Conservation (phyloP, 345 rosid genomes). For the Eucalyptus tenuipes region DNA sequence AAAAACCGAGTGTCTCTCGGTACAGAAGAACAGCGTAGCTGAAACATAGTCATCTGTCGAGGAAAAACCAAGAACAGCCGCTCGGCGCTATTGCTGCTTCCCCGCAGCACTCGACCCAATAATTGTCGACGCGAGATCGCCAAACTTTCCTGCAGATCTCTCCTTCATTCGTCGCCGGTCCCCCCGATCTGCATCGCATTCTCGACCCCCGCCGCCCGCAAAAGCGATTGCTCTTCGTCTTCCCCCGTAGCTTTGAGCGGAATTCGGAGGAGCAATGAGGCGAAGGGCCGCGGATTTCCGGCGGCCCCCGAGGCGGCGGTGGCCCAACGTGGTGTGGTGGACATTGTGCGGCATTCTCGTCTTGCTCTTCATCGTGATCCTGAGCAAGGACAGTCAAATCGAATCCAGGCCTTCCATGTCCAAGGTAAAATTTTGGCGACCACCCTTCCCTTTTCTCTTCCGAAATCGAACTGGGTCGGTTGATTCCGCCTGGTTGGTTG, state of each 20-base stretch:
- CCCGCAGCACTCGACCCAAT: neutral
- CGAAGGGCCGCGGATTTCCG: constrained; percentile 57
- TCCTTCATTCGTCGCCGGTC: neutral
- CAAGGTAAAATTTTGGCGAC: constrained; percentile 20
- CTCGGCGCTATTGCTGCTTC: neutral
- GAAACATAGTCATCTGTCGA: neutral
- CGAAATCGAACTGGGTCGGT: neutral
- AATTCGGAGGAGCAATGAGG: constrained; percentile 26
- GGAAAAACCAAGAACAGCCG: neutral
- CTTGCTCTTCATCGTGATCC: constrained; percentile 44
- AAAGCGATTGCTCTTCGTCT: neutral
- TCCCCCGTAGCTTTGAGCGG: neutral
- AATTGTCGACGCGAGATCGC: neutral
- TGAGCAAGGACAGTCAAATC: constrained; percentile 40
- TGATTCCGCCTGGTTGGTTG: neutral
- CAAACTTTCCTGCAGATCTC: neutral
- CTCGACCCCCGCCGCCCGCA: neutral
- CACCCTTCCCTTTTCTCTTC: neutral
- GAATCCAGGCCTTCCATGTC: constrained; percentile 40
- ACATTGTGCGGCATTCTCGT: constrained; percentile 35
- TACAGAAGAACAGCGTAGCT: neutral
- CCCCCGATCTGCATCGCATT: neutral
- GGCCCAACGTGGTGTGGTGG: constrained; percentile 67
- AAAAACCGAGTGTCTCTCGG: neutral
- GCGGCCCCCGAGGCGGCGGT: constrained; percentile 49